phyloP scores from a whole-genome alignment of 1,139 yeast species.

The Taphrina deformans region DNA sequence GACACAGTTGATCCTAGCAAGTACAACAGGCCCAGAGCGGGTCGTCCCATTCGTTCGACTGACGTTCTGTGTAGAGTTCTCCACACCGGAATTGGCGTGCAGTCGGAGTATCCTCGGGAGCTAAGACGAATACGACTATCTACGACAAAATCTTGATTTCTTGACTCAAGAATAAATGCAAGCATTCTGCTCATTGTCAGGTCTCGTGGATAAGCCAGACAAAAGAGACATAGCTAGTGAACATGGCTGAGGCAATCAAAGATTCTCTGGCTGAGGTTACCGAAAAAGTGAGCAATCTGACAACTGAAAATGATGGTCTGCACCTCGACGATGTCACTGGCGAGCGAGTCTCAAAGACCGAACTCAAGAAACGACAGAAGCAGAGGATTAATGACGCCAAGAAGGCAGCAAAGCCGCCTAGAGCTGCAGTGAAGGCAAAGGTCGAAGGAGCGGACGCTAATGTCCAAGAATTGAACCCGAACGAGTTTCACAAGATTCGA shows the following conservation, averaged over 20 bases:
- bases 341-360: conserved; percentile 93
- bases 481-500: conserved; percentile 87
- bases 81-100: too few species aligned
- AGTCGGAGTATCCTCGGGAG: neutral
- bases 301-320: conserved; percentile 52
- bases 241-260: conserved; percentile 24
- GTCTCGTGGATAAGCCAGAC: too few species aligned
- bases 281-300: conserved; percentile 9
- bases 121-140: neutral
- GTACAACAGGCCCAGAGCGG: too few species aligned
- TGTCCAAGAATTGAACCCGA: conserved; percentile 83
- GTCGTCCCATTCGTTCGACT: too few species aligned
- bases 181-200: too few species aligned
- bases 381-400: conserved; percentile 73
- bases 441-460: conserved; percentile 55
- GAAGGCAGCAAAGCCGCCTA: conserved; percentile 63
- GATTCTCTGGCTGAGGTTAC: conserved; percentile 20
- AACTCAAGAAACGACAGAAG: conserved; percentile 94
- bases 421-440: conserved; percentile 46
- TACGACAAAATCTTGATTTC: neutral
- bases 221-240: too few species aligned
- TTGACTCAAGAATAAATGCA: neutral
- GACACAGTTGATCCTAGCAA: too few species aligned
- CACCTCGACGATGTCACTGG: conserved; percentile 93
- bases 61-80: too few species aligned